Percentiles rank a stretch among this genome's conserved stretches.
phyloP scores from a whole-genome alignment of 2,329 filamentous ascomycete genomes.

The Didymella pomorum region DNA sequence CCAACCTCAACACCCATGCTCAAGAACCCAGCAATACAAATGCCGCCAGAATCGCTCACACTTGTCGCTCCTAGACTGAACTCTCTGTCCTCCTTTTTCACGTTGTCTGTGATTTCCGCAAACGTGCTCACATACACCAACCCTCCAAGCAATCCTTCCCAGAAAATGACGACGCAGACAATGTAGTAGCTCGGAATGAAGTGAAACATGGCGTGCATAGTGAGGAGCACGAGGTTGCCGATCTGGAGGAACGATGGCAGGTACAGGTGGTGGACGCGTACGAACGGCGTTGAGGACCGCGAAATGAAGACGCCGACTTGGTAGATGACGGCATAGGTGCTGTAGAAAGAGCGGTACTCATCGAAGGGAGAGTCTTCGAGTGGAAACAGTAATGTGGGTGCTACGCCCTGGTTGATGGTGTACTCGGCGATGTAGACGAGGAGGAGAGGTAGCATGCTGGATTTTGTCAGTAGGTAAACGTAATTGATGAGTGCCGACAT shows the following conservation, averaged over 20 bases:
- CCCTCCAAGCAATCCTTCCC: constrained; percentile 91
- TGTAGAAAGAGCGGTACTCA: constrained; percentile 88
- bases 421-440: constrained; percentile 97
- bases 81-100: constrained; percentile 80
- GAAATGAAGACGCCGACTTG: constrained; percentile 96
- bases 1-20: constrained; percentile 83
- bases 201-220: constrained; percentile 76
- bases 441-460: constrained; percentile 84
- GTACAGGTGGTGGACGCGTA: constrained; percentile 83
- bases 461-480: constrained; percentile 16
- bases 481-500: constrained; percentile 10
- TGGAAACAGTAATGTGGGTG: constrained; percentile 89
- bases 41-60: constrained; percentile 90
- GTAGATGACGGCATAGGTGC: constrained; percentile 93
- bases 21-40: constrained; percentile 85
- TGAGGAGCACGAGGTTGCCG: constrained; percentile 76
- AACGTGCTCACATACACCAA: constrained; percentile 91
- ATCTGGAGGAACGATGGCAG: constrained; percentile 83
- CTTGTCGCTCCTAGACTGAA: constrained; percentile 90
- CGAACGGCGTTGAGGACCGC: constrained; percentile 86
- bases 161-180: constrained; percentile 86
- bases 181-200: constrained; percentile 87
- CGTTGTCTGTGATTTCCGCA: constrained; percentile 87
- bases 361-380: constrained; percentile 77
- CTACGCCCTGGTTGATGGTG: constrained; percentile 94